Percentiles rank a stretch among this genome's conserved stretches.
phyloP scores from a whole-genome alignment of 2,329 filamentous ascomycete genomes.

The Emergomyces orientalis region DNA sequence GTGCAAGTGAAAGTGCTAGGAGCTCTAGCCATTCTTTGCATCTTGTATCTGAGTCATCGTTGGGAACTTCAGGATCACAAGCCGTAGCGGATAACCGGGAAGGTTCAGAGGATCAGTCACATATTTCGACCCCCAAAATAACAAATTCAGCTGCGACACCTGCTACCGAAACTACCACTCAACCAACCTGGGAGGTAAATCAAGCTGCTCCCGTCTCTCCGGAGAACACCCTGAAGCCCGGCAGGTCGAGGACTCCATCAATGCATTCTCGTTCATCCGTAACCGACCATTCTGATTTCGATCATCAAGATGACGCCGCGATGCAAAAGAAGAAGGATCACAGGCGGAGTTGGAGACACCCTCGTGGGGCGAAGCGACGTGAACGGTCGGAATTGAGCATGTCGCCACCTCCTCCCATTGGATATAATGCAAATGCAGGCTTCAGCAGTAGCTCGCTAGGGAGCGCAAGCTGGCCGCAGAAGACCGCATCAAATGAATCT shows the following conservation, averaged over 20 bases:
- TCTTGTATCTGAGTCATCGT: constrained; percentile 31
- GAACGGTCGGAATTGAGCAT: constrained; percentile 41
- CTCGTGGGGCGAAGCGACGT: constrained; percentile 46
- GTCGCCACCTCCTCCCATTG: constrained; percentile 44
- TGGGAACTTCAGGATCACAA: constrained; percentile 25
- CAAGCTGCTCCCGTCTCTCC: constrained; percentile 29
- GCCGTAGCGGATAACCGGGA: constrained; percentile 22
- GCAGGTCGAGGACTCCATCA: constrained; percentile 66
- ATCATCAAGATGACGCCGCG: constrained; percentile 56
- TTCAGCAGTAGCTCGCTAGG: constrained; percentile 60
- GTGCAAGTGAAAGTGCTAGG: constrained; percentile 75
- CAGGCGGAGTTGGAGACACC: constrained; percentile 64
- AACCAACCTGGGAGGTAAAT: constrained; percentile 12
- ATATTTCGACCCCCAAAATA: constrained; percentile 28
- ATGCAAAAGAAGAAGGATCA: constrained; percentile 55
- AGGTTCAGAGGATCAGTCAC: constrained; percentile 21
- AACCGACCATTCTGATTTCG: constrained; percentile 74
- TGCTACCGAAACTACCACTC: constrained; percentile 17
- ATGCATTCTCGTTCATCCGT: constrained; percentile 60
- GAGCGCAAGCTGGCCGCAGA: constrained; percentile 44
- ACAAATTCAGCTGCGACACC: constrained; percentile 24
- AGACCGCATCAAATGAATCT: constrained; percentile 39
- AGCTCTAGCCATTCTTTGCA: constrained; percentile 76
- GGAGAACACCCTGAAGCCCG: constrained; percentile 51
- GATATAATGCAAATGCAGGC: constrained; percentile 54